These are phyloP conservation scores for Hyphodiscus hymeniophilus DNA, from an alignment of 495 filamentous ascomycete genomes.

Conservation along the genomic window DNA sequence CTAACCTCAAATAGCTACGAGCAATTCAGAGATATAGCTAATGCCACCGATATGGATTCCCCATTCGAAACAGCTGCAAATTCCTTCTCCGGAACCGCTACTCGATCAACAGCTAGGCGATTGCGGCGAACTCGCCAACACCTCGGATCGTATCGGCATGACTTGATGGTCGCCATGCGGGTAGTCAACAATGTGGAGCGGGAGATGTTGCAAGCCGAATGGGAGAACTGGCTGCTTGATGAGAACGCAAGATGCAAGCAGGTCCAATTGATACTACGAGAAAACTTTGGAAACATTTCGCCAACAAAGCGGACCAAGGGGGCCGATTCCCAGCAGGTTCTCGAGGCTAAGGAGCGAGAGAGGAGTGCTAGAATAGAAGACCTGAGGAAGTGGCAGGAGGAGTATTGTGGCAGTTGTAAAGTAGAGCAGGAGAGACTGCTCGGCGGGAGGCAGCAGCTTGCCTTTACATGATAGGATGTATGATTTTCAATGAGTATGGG, in stretches of 20 bases:
- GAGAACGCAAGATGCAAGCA: constrained; percentile 19
- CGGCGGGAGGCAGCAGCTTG: constrained; percentile 14
- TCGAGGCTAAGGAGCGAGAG: constrained; percentile 17
- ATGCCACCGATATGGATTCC: constrained; percentile 42
- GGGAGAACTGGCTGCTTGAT: constrained; percentile 72
- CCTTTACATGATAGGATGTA: constrained; percentile 13
- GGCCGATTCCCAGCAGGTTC: constrained; percentile 12
- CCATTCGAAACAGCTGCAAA: constrained; percentile 36
- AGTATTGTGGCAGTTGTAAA: constrained; percentile 69
- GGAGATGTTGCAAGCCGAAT: constrained; percentile 78
- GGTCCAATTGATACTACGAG: constrained; percentile 15
- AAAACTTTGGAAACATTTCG: constrained; percentile 21
- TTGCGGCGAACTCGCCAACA: constrained; percentile 70
- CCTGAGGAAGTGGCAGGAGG: constrained; percentile 55
- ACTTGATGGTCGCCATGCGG: constrained; percentile 82
- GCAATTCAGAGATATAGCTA: constrained; percentile 47
- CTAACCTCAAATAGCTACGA: constrained; percentile 27
- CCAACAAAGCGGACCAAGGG: constrained; percentile 7
- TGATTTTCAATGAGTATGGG: constrained; percentile 1
- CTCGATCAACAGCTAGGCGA: constrained; percentile 53
- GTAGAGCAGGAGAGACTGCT: constrained; percentile 36
- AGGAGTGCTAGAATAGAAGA: constrained; percentile 31
- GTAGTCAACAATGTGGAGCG: constrained; percentile 82
- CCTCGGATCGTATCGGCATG: constrained; percentile 80
- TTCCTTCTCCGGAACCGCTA: constrained; percentile 36